Evolutionary conservation across 225 moss, liverwort and hornwort genomes (phyloP).

Genomic region (Ulota crispa): DNA sequence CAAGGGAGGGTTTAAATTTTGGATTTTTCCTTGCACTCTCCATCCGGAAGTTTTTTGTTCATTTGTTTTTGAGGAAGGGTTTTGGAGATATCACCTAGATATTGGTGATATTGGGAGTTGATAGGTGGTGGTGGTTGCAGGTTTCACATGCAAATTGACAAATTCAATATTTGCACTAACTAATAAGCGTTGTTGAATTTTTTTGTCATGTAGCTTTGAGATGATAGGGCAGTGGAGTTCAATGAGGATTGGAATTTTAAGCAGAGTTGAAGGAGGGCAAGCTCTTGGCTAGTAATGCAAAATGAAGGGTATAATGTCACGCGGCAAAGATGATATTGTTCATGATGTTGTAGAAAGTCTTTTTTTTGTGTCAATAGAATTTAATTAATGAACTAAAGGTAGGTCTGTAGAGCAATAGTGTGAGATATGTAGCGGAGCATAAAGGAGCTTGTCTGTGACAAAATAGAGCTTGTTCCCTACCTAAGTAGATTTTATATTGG

Average conservation of each 20-base stretch:
- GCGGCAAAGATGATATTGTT: conserved; percentile 1
- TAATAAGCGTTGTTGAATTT: conserved; percentile 11
- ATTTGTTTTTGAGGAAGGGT: background rate
- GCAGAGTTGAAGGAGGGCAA: background rate
- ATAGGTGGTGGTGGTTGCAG: conserved; percentile 11
- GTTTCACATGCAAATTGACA: conserved; percentile 2
- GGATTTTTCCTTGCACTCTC: conserved; percentile 21
- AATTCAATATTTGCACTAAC: conserved; percentile 21
- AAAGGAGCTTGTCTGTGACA: conserved; percentile 14
- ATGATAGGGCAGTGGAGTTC: background rate
- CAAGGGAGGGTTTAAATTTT: conserved; percentile 25
- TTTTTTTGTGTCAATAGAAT: background rate
- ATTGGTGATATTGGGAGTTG: background rate
- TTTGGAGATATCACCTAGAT: background rate
- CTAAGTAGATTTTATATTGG: background rate
- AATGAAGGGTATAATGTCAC: background rate
- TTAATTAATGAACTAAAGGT: conserved; percentile 9
- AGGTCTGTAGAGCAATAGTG: background rate
- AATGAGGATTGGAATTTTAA: conserved; percentile 21
- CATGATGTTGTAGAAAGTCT: background rate
- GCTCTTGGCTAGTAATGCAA: background rate
- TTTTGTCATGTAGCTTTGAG: background rate
- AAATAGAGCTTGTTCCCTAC: background rate
- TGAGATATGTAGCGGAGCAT: background rate
- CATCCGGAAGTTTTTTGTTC: background rate